These are phyloP conservation scores for Lomentospora prolificans DNA, from an alignment of 2,329 filamentous ascomycete species.

Conservation along the genomic window DNA sequence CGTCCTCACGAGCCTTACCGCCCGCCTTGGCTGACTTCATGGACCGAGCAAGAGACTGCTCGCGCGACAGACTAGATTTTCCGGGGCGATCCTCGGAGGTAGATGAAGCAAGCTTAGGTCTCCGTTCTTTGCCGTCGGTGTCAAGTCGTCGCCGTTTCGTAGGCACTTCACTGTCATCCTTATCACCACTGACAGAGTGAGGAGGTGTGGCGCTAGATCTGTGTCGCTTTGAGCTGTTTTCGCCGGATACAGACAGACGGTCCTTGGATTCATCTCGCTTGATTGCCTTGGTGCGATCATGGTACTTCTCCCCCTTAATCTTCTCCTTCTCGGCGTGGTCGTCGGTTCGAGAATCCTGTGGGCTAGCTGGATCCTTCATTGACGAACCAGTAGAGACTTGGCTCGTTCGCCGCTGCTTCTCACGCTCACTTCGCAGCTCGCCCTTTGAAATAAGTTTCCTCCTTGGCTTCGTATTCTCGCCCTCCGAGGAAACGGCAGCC, in stretches of 20 bases:
- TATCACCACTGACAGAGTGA: conserved; percentile 38
- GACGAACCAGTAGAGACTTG: conserved; percentile 46
- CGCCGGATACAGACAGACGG: conserved; percentile 37
- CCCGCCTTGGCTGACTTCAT: conserved; percentile 11
- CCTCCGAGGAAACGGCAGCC: conserved; percentile 43
- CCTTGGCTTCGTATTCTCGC: conserved; percentile 47
- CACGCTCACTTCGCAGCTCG: conserved; percentile 49
- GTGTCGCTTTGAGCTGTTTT: conserved; percentile 46
- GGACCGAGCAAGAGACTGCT: conserved; percentile 23
- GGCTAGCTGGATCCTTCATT: conserved; percentile 43
- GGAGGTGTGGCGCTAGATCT: conserved; percentile 51
- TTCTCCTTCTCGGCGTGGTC: conserved; percentile 33
- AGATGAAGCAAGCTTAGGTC: conserved; percentile 30
- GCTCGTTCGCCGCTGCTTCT: conserved; percentile 49
- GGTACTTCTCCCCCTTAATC: conserved; percentile 41
- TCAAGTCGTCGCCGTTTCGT: conserved; percentile 53
- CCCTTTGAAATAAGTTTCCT: conserved; percentile 55
- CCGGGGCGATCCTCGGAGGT: conserved; percentile 33
- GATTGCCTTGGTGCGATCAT: conserved; percentile 49
- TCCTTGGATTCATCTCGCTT: conserved; percentile 54
- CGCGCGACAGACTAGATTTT: conserved; percentile 32
- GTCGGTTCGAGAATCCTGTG: conserved; percentile 35
- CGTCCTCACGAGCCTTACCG: conserved; percentile 22
- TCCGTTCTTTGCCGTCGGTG: conserved; percentile 39
- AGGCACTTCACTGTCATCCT: conserved; percentile 40